Conservation (phyloP, 2,329 filamentous ascomycete genomes). For the Aspergillus carbonarius region DNA sequence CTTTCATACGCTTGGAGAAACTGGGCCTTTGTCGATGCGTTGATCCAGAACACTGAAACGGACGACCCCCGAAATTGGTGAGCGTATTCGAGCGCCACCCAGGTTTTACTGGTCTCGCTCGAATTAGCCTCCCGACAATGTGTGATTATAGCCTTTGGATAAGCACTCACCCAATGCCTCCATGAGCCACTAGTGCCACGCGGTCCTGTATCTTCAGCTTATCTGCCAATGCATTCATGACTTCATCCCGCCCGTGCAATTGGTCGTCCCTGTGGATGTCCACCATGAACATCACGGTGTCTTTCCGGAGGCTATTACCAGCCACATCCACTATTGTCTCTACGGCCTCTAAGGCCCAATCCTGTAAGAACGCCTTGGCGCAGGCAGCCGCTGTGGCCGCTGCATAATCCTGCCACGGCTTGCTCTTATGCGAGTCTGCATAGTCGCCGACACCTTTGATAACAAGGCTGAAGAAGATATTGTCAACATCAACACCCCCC, state of each 20-base stretch:
- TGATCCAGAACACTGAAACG: conserved; percentile 27
- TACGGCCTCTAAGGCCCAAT: not conserved
- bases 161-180: not conserved
- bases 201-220: not conserved
- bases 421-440: conserved; percentile 20
- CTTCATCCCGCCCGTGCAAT: not conserved
- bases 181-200: not conserved
- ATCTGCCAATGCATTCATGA: not conserved
- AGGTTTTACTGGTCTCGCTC: conserved; percentile 19
- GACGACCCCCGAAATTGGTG: conserved; percentile 15
- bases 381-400: conserved; percentile 20
- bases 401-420: conserved; percentile 20
- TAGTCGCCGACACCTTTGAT: conserved; percentile 21
- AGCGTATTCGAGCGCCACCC: conserved; percentile 25
- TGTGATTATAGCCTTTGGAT: not conserved
- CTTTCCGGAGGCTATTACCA: not conserved
- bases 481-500: conserved; percentile 2
- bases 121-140: not conserved
- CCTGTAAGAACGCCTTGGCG: conserved; percentile 12
- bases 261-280: not conserved
- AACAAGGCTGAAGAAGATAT: conserved; percentile 4
- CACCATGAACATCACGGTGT: not conserved
- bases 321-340: not conserved
- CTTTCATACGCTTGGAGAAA: not conserved
- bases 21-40: conserved; percentile 17